Evolutionary conservation across 495 filamentous ascomycete species (phyloP).

Genomic region (Halenospora varia): DNA sequence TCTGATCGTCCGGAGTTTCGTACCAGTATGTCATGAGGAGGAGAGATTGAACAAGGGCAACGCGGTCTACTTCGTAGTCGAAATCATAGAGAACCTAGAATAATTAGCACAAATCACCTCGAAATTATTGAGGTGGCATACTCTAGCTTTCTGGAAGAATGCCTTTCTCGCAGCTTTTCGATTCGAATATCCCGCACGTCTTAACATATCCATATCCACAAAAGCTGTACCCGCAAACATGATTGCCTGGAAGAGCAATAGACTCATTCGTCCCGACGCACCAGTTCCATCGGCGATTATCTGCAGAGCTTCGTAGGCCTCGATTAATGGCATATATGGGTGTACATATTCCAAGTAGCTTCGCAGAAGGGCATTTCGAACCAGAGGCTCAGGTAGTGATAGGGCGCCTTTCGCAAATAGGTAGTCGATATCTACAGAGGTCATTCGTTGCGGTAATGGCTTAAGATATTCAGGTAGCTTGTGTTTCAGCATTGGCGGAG

Average conservation of each 20-base stretch:
- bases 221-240: conserved; percentile 37
- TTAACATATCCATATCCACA: conserved; percentile 66
- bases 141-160: conserved; percentile 76
- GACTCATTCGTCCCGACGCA: conserved; percentile 60
- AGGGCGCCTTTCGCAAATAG: conserved; percentile 72
- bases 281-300: conserved; percentile 63
- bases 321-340: conserved; percentile 84
- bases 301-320: conserved; percentile 67
- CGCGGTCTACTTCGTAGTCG: conserved; percentile 73
- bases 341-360: conserved; percentile 81
- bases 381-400: conserved; percentile 56
- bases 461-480: conserved; percentile 68
- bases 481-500: conserved; percentile 17
- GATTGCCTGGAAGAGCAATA: conserved; percentile 43
- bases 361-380: conserved; percentile 71
- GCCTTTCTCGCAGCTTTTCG: conserved; percentile 71
- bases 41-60: conserved; percentile 77
- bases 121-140: conserved; percentile 27
- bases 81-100: conserved; percentile 73
- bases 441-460: conserved; percentile 63
- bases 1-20: conserved; percentile 83
- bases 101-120: conserved; percentile 32
- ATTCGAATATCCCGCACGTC: conserved; percentile 62
- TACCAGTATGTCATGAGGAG: conserved; percentile 91
- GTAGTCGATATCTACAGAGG: conserved; percentile 70